These are phyloP conservation scores for Tephrocybe rancida DNA, from an alignment of 768 basidiomycete genomes.

Conservation along the genomic window DNA sequence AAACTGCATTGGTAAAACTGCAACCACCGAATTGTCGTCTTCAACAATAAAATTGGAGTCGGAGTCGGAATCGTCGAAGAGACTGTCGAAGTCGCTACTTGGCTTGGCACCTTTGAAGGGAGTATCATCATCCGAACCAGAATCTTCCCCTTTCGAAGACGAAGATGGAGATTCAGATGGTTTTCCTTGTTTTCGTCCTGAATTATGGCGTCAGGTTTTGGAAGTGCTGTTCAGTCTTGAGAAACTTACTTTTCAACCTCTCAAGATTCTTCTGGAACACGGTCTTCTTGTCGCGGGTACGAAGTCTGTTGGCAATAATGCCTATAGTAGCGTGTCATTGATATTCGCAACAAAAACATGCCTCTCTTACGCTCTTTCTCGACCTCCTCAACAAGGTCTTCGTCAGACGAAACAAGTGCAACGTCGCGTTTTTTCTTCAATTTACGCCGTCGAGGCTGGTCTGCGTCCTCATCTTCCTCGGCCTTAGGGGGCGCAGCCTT, in stretches of 20 bases:
- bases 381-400: conserved; percentile 45
- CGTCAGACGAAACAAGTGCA: conserved; percentile 41
- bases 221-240: background rate
- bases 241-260: conserved; percentile 59
- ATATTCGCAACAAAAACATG: background rate
- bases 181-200: conserved; percentile 48
- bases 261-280: conserved; percentile 66
- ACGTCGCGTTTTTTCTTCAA: conserved; percentile 41
- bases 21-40: conserved; percentile 49
- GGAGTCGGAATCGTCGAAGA: conserved; percentile 38
- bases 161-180: conserved; percentile 32
- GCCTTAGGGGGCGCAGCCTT: conserved; percentile 24
- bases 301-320: conserved; percentile 66
- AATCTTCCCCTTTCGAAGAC: conserved; percentile 22
- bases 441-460: conserved; percentile 28
- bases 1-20: conserved; percentile 73
- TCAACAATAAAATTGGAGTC: conserved; percentile 63
- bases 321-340: conserved; percentile 34
- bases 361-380: conserved; percentile 52
- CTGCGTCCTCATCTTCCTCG: conserved; percentile 32
- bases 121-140: conserved; percentile 24
- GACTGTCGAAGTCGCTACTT: conserved; percentile 33
- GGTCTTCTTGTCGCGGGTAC: conserved; percentile 60
- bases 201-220: conserved; percentile 3
- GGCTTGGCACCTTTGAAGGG: conserved; percentile 53